Base-by-base conservation (phyloP, 2,329 filamentous ascomycete genomes). In the Colletotrichum sp. region DNA sequence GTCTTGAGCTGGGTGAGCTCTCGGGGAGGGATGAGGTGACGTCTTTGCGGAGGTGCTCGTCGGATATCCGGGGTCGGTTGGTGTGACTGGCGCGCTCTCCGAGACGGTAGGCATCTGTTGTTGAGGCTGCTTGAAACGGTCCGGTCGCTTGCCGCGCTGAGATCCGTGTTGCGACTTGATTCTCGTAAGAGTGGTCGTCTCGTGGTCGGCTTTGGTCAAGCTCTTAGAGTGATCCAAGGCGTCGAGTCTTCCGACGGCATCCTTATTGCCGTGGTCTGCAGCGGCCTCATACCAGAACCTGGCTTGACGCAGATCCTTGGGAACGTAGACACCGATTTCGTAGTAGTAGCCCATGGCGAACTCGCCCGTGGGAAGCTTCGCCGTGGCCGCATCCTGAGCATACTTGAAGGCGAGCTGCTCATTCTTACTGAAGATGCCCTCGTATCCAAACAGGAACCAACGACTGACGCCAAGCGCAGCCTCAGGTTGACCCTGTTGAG, bases 331-430 rank as follows among this genome's bases (percentile, higher is more conserved):
- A 79, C 97, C 97, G 80, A 99, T 98, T 84, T 99, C 97, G 83
- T 97, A 92, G 86, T 99, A 99, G 85, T 99, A 99, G 13, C 96
- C 96, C 89, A 99, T 92, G 30, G 97, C 97, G 82, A 99, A 99
- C 84, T 99, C 96, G 65, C 96, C 97, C 0, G 96, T 99, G 0
- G 95, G 90, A 65, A 99, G 90, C 71, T 96, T 96, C 52, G 93
- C 91, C 67, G 92, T 89, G 10, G 97, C 96, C 13, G 97, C 97
- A 79, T 96, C 92, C 80, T 96, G 92, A 2, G 97, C 97, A 82
- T 98, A 99, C 68, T 92, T 94, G 85, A 95, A 99, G 8, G 97
- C 96, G 65, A 99, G 87, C 82, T 96, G 94, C 85, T 99, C 97
- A 81, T 98, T 99, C 89, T 99, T 99, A 76, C 95, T 92, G 82